These are phyloP conservation scores for Globisporangium sylvaticum DNA, from an alignment of 352 stramenopile genomes.

Conservation along the genomic window DNA sequence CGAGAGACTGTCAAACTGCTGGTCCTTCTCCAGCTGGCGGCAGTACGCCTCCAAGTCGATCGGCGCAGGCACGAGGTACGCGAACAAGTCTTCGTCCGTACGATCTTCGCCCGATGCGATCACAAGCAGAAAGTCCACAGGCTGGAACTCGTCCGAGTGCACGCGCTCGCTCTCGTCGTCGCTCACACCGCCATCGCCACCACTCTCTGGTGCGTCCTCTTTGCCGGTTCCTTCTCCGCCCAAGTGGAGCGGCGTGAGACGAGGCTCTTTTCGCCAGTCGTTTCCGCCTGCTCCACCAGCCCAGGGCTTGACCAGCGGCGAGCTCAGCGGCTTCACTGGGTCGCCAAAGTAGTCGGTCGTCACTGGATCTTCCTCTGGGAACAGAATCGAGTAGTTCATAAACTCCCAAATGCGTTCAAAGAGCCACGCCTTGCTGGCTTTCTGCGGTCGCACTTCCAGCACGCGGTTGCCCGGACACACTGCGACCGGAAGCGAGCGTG, in stretches of 20 bases:
- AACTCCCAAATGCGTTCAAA: slow-evolving; percentile 85
- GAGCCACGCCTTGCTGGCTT: slow-evolving; percentile 75
- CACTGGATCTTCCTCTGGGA: slow-evolving; percentile 58
- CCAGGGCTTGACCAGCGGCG: slow-evolving; percentile 46
- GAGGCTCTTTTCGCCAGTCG: slow-evolving; percentile 4
- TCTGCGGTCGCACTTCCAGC: slow-evolving; percentile 72
- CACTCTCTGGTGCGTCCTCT: background rate
- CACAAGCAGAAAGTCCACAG: slow-evolving; percentile 81
- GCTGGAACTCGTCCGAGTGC: slow-evolving; percentile 6
- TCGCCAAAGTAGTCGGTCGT: slow-evolving; percentile 76
- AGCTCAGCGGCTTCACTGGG: slow-evolving; percentile 32
- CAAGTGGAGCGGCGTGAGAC: slow-evolving; percentile 13
- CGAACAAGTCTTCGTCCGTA: slow-evolving; percentile 82
- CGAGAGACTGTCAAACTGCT: slow-evolving; percentile 4
- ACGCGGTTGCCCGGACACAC: slow-evolving; percentile 75
- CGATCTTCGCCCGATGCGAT: slow-evolving; percentile 80
- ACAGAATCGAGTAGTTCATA: slow-evolving; percentile 70
- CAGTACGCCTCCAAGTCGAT: slow-evolving; percentile 84
- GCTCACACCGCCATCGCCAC: background rate
- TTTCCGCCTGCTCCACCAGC: background rate
- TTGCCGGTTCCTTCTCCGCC: slow-evolving; percentile 3
- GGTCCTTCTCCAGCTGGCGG: slow-evolving; percentile 66
- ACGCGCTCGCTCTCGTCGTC: slow-evolving; percentile 6
- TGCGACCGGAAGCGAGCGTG: slow-evolving; percentile 60
- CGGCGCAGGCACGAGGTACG: slow-evolving; percentile 67